Conservation (phyloP, 2,329 filamentous ascomycete genomes). For the Fusarium guadeloupense region DNA sequence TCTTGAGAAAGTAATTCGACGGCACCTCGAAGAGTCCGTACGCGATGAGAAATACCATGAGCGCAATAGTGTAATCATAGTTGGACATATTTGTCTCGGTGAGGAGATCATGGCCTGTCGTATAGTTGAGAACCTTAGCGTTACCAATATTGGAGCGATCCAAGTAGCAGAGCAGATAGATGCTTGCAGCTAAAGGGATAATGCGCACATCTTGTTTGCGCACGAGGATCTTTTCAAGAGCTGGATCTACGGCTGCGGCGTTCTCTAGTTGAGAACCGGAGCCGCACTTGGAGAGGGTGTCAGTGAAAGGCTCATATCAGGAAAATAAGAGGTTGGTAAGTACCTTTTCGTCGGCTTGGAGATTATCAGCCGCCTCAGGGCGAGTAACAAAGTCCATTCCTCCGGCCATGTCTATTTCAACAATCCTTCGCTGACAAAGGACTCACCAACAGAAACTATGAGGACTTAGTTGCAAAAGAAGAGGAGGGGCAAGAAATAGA, state of each 20-base stretch:
- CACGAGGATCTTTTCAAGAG: slow-evolving; percentile 14
- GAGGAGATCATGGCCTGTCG: slow-evolving; percentile 45
- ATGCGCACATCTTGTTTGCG: slow-evolving; percentile 35
- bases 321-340: background rate
- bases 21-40: slow-evolving; percentile 66
- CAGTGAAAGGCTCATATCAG: background rate
- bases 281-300: slow-evolving; percentile 5
- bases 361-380: slow-evolving; percentile 5
- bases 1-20: slow-evolving; percentile 57
- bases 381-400: slow-evolving; percentile 10
- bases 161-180: slow-evolving; percentile 57
- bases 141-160: slow-evolving; percentile 62
- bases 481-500: slow-evolving; percentile 1
- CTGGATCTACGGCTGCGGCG: slow-evolving; percentile 7
- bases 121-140: slow-evolving; percentile 50
- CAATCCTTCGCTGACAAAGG: no score
- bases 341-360: slow-evolving; percentile 23
- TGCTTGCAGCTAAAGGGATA: slow-evolving; percentile 35
- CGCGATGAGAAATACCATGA: slow-evolving; percentile 52
- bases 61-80: slow-evolving; percentile 66
- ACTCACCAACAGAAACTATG: background rate
- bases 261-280: slow-evolving; percentile 20
- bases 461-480: background rate
- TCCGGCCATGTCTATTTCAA: background rate
- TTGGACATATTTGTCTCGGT: slow-evolving; percentile 56